These are phyloP conservation scores for Acanthamoeba castellanii DNA, from an alignment of 208 protist species.

Conservation along the genomic window DNA sequence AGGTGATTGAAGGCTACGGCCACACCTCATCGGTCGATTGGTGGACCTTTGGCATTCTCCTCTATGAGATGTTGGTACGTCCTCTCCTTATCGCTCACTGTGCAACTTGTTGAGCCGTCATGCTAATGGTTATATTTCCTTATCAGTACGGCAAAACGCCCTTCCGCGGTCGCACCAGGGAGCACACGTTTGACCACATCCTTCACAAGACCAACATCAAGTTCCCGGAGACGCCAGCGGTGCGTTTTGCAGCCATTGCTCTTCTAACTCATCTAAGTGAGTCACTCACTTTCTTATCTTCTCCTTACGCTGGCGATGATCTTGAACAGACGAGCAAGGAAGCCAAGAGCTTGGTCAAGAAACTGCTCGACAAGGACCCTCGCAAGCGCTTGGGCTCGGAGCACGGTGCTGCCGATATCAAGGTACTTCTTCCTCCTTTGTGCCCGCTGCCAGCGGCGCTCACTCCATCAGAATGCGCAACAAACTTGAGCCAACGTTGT, in stretches of 20 bases:
- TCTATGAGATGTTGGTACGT: constrained; percentile 85
- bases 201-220: constrained; percentile 72
- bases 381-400: constrained; percentile 78
- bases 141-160: constrained; percentile 77
- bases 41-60: constrained; percentile 87
- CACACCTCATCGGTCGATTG: constrained; percentile 83
- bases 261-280: not conserved
- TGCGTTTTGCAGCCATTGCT: not conserved
- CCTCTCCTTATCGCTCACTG: not conserved
- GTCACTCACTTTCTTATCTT: constrained; percentile 14
- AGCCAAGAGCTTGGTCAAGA: constrained; percentile 78
- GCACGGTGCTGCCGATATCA: constrained; percentile 81
- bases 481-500: no score
- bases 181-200: constrained; percentile 85
- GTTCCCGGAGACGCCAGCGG: constrained; percentile 78
- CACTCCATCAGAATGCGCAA: no score
- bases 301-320: not conserved
- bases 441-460: not conserved
- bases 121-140: not conserved
- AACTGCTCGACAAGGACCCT: constrained; percentile 80
- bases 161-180: constrained; percentile 76
- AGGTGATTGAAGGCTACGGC: constrained; percentile 82
- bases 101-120: not conserved
- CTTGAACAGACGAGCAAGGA: constrained; percentile 72
- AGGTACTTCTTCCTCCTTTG: not conserved